A percentile compares a stretch with the other conserved stretches of the same genome.
Evolutionary conservation across 305 asterid species (phyloP).

Genomic region (Solanum chacoense): DNA sequence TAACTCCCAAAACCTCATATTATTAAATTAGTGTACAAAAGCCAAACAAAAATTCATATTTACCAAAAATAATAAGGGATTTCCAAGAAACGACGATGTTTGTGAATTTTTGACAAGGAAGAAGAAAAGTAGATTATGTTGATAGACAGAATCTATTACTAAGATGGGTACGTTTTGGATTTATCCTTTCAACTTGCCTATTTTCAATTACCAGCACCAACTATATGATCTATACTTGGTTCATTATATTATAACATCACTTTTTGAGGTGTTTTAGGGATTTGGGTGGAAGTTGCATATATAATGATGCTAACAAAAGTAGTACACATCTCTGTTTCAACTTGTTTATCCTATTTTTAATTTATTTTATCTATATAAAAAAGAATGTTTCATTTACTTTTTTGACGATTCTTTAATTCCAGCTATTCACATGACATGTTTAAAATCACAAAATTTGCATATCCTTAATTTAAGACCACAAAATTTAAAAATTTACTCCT

Average conservation of each 20-base stretch:
- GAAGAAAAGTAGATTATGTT: neutral
- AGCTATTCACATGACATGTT: rapidly evolving
- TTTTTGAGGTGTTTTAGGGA: neutral
- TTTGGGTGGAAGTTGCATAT: neutral
- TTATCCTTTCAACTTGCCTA: neutral
- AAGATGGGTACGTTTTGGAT: neutral
- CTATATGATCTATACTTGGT: neutral
- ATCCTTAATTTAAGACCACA: no score
- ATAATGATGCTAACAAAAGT: neutral
- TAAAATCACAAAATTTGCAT: neutral
- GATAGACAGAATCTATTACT: neutral
- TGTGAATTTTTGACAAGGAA: neutral
- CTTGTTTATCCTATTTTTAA: neutral
- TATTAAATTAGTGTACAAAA: no score
- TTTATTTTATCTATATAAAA: neutral
- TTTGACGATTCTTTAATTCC: neutral
- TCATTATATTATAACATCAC: neutral
- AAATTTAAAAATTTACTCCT: neutral
- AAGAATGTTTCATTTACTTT: no score
- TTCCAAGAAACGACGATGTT: neutral
- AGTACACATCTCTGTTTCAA: neutral
- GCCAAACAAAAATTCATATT: neutral
- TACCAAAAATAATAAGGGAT: neutral
- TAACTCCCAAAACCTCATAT: neutral
- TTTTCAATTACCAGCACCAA: neutral